Base-by-base conservation (phyloP, 768 basidiomycete genomes). In the Termitomyces sp. region DNA sequence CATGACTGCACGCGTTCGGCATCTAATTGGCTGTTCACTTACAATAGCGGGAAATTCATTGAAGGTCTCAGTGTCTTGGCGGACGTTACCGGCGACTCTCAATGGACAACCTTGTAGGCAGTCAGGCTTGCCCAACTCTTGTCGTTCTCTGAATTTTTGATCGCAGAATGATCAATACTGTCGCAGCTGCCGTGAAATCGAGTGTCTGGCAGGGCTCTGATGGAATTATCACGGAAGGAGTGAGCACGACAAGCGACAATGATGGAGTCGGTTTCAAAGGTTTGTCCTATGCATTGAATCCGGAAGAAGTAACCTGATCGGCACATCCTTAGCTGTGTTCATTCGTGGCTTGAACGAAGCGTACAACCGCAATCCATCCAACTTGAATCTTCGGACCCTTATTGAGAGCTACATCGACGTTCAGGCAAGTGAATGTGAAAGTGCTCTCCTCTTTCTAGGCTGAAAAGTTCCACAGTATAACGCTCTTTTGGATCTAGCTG, bases 251-350 rank as follows among this genome's bases (percentile, higher is more conserved):
- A 6, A 61, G 63, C 7, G 75, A 81, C 57, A 76, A 81, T 56
- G 81, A 83, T 58, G 73, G 69, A 6, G 76, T 81, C 30, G 80
- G 81, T 7, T 83, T 83, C 69, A 84, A 83, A 72, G 76, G 82
- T 78, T 13, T 18, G 65, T 60, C 22, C 30, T 27, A 6, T 39
- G 16, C 6, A 15, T 6, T 9, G n/a, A 24, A 20, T 62, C 16
- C 48, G 18, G 20, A 31, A 18, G 39, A 41, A 50, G 31, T 24
- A 45, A 31, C 8, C 20, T 44, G 8, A 50, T 55, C 33, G 1
- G 0, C 20, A 45, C 18, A 37, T 53, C 44, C 31, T 20, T 51
- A 78, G 75, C 75, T 9, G 66, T 82, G 45, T 75, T 79, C 63
- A 76, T 84, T 56, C 77, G 80, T 30, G 80, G 75, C 3, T 67